Conservation (phyloP, 164 flowering plant species). For the Vitis rupestris region DNA sequence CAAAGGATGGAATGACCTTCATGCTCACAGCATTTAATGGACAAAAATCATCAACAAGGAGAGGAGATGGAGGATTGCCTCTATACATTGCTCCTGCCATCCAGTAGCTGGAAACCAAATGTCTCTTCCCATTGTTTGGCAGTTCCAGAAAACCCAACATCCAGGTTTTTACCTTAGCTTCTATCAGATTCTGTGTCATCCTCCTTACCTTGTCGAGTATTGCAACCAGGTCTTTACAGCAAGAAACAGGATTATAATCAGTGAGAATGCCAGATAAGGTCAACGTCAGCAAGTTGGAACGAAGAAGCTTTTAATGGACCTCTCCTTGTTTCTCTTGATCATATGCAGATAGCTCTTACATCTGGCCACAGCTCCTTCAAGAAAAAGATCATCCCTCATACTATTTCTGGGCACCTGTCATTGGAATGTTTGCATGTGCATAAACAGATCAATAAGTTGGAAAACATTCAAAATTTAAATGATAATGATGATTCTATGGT, state of each 20-base stretch:
- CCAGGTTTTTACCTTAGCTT: slow-evolving; percentile 57
- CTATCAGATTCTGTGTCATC: slow-evolving; percentile 64
- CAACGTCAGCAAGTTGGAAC: slow-evolving; percentile 33
- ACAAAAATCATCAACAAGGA: too few relatives aligned
- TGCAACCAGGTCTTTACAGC: too few relatives aligned
- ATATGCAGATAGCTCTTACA: slow-evolving; percentile 70
- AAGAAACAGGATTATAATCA: too few relatives aligned
- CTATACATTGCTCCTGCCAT: too few relatives aligned
- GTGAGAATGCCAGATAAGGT: too few relatives aligned
- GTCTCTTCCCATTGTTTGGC: slow-evolving; percentile 62
- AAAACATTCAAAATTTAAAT: too few relatives aligned
- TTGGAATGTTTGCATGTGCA: too few relatives aligned
- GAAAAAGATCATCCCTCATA: slow-evolving; percentile 49
- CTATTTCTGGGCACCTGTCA: slow-evolving; percentile 53
- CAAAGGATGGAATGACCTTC: slow-evolving; percentile 8
- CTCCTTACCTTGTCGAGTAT: slow-evolving; percentile 28
- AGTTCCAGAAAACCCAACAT: slow-evolving; percentile 57
- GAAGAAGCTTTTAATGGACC: slow-evolving; percentile 37
- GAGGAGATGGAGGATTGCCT: too few relatives aligned
- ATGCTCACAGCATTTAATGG: too few relatives aligned
- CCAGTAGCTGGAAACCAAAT: slow-evolving; percentile 31
- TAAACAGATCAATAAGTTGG: too few relatives aligned
- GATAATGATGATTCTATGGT: too few relatives aligned
- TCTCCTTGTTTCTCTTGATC: slow-evolving; percentile 59
- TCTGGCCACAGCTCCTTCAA: slow-evolving; percentile 62